Base-by-base conservation (phyloP, 2,329 filamentous ascomycete species). In the Aureobasidium subglaciale region DNA sequence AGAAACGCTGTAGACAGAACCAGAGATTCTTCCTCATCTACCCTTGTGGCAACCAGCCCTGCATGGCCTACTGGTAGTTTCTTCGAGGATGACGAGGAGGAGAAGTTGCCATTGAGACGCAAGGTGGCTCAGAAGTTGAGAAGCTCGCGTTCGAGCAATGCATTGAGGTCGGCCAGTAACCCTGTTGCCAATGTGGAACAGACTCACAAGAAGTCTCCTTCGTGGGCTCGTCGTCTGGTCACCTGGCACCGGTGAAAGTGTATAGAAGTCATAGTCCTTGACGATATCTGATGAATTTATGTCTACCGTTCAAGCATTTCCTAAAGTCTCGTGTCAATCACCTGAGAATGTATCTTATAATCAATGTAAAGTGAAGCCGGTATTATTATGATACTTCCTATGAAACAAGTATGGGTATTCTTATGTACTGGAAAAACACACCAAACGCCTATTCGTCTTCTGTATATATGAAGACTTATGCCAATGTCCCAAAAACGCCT, bases 81-180 rank as follows among this genome's bases (percentile, higher is more conserved):
- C 27, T 56, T 56, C 27, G 54, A 56, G 11, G 42, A 42, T 15
- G 54, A 56, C 35, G 54, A 56, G 13, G 50, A 54, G 9, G 50
- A 56, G 1, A 38, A 38, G 27, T 22, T 56, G 16, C 43, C 43
- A 9, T 30, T 56, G 42, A 38, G 43, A 13, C 42, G 34, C 15
- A 56, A 56, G 35, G 43, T 56, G 24, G 54, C 20, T 8, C 25
- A 46, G 4, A 48, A 34, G 32, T 15, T 56, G 16, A 52, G 11
- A 13, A 20, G 32, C n/a, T 52, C 48, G 48, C 34, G 48, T 11
- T 40, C 35, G 30, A 52, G 35, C 35, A 41, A 35, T 35, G 48
- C 48, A 1, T 32, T 52, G 48, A 52, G 35, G 25, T 37, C 34
- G 30, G 46, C 34, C 5, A 50, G 32, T n/a, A 50, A 29, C 8